phyloP scores from a whole-genome alignment of 768 basidiomycete genomes.

The Leccinum subgranulosum region DNA sequence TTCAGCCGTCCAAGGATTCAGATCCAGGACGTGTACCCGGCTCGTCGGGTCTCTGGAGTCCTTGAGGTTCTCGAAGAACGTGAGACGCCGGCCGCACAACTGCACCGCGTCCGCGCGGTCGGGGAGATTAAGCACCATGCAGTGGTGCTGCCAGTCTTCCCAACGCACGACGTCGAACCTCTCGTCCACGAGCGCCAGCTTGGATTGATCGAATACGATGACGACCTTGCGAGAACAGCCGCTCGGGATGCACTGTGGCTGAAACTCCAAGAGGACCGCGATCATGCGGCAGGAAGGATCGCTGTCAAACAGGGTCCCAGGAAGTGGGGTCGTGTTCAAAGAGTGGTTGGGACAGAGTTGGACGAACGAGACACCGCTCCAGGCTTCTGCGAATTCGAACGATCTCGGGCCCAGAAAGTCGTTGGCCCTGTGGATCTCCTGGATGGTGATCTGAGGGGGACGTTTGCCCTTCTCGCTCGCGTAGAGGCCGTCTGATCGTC shows the following conservation, averaged over 20 bases:
- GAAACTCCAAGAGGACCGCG: slow-evolving; percentile 41
- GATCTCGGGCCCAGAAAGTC: slow-evolving; percentile 16
- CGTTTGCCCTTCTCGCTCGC: slow-evolving; percentile 29
- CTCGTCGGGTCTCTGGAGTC: slow-evolving; percentile 17
- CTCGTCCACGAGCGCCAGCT: slow-evolving; percentile 43
- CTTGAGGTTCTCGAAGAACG: slow-evolving; percentile 30
- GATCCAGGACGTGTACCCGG: slow-evolving; percentile 30
- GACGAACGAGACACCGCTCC: slow-evolving; percentile 43
- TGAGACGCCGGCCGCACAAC: slow-evolving; percentile 29
- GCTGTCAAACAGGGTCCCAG: slow-evolving; percentile 53
- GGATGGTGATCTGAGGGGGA: slow-evolving; percentile 27
- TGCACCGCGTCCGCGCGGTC: slow-evolving; percentile 30
- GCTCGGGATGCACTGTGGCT: slow-evolving; percentile 34
- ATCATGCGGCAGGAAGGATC: slow-evolving; percentile 52
- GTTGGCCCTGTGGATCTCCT: slow-evolving; percentile 17
- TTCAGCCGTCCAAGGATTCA: slow-evolving; percentile 26
- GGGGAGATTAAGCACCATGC: slow-evolving; percentile 33
- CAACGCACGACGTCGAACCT: slow-evolving; percentile 49
- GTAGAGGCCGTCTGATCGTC: slow-evolving; percentile 31
- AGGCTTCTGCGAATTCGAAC: slow-evolving; percentile 55
- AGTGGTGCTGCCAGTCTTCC: slow-evolving; percentile 49
- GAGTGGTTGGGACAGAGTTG: slow-evolving; percentile 49
- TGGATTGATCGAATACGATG: slow-evolving; percentile 52
- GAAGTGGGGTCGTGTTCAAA: slow-evolving; percentile 34
- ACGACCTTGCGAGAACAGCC: slow-evolving; percentile 41